Evolutionary conservation across 306 rosid species (phyloP).

Genomic region (Ziziphus jujuba): DNA sequence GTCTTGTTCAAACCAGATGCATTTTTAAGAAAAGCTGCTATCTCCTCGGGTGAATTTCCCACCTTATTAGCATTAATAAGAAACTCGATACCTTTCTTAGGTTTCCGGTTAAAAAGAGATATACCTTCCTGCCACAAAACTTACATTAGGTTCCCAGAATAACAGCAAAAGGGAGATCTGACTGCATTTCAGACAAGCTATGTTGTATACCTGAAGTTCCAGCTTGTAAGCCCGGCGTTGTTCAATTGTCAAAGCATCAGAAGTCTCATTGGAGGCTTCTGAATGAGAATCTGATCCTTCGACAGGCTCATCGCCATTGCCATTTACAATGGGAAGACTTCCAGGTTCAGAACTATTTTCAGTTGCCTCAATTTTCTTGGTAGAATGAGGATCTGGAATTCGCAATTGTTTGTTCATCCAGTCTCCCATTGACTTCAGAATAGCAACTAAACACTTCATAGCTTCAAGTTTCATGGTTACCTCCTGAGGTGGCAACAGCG

Average conservation of each 20-base stretch:
- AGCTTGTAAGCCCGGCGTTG: slow-evolving; percentile 98
- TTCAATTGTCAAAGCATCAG: slow-evolving; percentile 83
- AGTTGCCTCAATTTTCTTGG: slow-evolving; percentile 58
- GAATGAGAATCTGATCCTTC: slow-evolving; percentile 83
- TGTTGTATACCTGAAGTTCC: slow-evolving; percentile 84
- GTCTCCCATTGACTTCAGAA: slow-evolving; percentile 84
- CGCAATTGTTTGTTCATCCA: slow-evolving; percentile 96
- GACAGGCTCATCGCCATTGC: slow-evolving; percentile 68
- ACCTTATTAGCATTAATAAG: slow-evolving; percentile 96
- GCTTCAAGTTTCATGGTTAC: slow-evolving; percentile 87
- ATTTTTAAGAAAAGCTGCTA: slow-evolving; percentile 91
- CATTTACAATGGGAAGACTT: slow-evolving; percentile 59
- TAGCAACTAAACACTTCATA: slow-evolving; percentile 85
- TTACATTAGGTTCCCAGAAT: slow-evolving; percentile 41
- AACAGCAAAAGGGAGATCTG: slow-evolving; percentile 25
- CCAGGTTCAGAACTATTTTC: slow-evolving; percentile 54
- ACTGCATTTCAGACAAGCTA: slow-evolving; percentile 15
- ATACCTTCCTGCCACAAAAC: slow-evolving; percentile 98
- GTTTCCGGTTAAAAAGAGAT: slow-evolving; percentile 95
- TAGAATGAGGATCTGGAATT: slow-evolving; percentile 77
- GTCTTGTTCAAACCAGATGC: slow-evolving; percentile 95
- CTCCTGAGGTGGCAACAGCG: slow-evolving; percentile 94
- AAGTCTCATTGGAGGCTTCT: slow-evolving; percentile 72
- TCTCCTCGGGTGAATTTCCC: slow-evolving; percentile 90
- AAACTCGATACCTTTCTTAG: slow-evolving; percentile 94